A percentile compares a stretch with the other conserved stretches of the same genome.
Conservation (phyloP, 2,329 filamentous ascomycete species). For the Lasiodiplodia sp. region DNA sequence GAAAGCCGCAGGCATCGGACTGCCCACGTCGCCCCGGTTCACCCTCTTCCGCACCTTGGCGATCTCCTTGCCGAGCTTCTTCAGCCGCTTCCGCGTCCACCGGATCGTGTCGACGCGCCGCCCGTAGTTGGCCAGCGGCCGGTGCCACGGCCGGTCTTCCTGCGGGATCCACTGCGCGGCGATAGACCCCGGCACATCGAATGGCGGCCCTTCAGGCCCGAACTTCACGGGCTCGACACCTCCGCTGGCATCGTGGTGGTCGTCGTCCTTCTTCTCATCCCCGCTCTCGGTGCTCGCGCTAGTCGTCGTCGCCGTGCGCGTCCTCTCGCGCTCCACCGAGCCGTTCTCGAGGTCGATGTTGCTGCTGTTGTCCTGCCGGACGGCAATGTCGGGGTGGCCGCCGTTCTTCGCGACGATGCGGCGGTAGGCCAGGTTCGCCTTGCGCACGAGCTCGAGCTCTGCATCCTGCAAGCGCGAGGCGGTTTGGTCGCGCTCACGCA, state of each 20-base stretch:
- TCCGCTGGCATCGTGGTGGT: background rate
- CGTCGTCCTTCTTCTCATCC: background rate
- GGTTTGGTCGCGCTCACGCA: constrained; percentile 19
- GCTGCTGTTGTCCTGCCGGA: too few relatives aligned
- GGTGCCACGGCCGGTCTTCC: constrained; percentile 10
- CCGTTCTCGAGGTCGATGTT: constrained; percentile 9
- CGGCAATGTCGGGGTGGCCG: constrained; percentile 10
- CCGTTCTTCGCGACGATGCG: constrained; percentile 4
- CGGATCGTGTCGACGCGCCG: constrained; percentile 20
- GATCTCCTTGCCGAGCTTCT: constrained; percentile 83
- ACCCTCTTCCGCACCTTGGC: constrained; percentile 86
- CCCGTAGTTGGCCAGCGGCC: constrained; percentile 11
- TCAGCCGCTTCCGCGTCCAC: constrained; percentile 22
- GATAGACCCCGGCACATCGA: constrained; percentile 17
- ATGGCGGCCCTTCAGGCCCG: background rate
- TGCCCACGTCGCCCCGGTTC: constrained; percentile 78
- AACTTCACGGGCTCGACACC: background rate
- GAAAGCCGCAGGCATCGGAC: constrained; percentile 84
- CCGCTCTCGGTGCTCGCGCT: background rate
- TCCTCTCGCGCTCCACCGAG: background rate
- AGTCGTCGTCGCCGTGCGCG: background rate
- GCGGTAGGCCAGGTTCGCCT: constrained; percentile 6
- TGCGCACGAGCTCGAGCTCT: constrained; percentile 6
- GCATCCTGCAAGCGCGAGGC: constrained; percentile 23
- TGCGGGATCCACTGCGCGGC: constrained; percentile 25